Evolutionary conservation across 1,284 basidiomycete species (phyloP).

Genomic region (Ustilago hordei): DNA sequence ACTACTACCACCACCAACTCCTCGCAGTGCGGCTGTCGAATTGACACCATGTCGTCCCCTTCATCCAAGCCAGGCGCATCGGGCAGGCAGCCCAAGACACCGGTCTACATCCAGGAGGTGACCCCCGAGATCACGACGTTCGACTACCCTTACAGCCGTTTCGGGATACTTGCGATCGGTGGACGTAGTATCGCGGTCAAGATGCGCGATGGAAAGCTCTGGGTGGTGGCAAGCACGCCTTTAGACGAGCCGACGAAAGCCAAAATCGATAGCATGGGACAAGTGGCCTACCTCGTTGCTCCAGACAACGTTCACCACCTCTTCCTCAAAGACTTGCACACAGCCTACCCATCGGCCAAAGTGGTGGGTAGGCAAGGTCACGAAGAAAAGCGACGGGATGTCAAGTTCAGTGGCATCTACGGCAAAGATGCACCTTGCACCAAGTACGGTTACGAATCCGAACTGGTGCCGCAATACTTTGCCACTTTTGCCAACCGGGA

Average conservation of each 20-base stretch:
- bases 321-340: slow-evolving; percentile 68
- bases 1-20: slow-evolving; percentile 5
- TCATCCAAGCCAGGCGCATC: slow-evolving; percentile 18
- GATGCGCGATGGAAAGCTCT: slow-evolving; percentile 75
- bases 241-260: slow-evolving; percentile 77
- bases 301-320: slow-evolving; percentile 72
- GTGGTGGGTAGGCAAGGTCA: slow-evolving; percentile 71
- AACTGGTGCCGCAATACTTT: slow-evolving; percentile 74
- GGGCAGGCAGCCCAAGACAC: slow-evolving; percentile 37
- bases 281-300: slow-evolving; percentile 74
- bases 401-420: slow-evolving; percentile 70
- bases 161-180: slow-evolving; percentile 68
- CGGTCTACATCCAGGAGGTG: slow-evolving; percentile 50
- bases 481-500: slow-evolving; percentile 86
- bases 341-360: slow-evolving; percentile 64
- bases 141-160: slow-evolving; percentile 66
- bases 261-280: slow-evolving; percentile 80
- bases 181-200: slow-evolving; percentile 78
- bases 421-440: slow-evolving; percentile 45
- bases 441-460: slow-evolving; percentile 58
- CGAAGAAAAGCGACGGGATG: slow-evolving; percentile 70
- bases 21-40: slow-evolving; percentile 17
- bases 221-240: slow-evolving; percentile 87
- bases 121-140: slow-evolving; percentile 64
- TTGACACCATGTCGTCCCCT: slow-evolving; percentile 34